Conservation (phyloP, 331 rosid species). For the Telfairia occidentalis region DNA sequence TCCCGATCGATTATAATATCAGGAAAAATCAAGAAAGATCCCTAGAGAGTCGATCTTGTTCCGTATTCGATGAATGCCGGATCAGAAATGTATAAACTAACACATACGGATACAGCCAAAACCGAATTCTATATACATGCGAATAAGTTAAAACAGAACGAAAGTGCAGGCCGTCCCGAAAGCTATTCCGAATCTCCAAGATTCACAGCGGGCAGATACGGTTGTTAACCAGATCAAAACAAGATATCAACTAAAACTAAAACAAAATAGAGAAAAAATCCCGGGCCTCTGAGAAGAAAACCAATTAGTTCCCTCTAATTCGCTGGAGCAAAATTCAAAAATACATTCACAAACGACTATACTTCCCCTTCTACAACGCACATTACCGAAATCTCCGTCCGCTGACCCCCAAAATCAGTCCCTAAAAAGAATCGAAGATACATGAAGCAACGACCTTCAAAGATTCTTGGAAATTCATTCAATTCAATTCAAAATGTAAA, state of each 20-base stretch:
- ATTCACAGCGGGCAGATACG: background rate
- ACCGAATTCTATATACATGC: background rate
- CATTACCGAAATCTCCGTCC: conserved; percentile 5
- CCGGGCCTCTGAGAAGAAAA: background rate
- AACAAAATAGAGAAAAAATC: too few relatives aligned
- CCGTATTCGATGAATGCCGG: background rate
- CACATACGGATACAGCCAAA: background rate
- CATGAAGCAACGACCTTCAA: background rate
- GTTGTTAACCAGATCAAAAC: background rate
- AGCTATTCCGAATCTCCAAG: conserved; percentile 1
- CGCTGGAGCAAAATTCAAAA: background rate
- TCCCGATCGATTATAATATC: background rate
- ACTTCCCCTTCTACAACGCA: background rate
- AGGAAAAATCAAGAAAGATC: background rate
- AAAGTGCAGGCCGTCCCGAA: background rate
- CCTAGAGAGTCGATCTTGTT: background rate
- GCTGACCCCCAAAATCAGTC: background rate
- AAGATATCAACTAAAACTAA: background rate
- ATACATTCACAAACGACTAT: background rate
- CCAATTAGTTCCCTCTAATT: background rate
- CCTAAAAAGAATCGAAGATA: background rate
- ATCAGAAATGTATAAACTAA: background rate
- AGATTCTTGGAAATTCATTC: conserved; percentile 1
- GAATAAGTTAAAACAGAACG: background rate
- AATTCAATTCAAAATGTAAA: background rate